Evolutionary conservation across 495 filamentous ascomycete species (phyloP).

Genomic region (Lophiostoma macrostomum): DNA sequence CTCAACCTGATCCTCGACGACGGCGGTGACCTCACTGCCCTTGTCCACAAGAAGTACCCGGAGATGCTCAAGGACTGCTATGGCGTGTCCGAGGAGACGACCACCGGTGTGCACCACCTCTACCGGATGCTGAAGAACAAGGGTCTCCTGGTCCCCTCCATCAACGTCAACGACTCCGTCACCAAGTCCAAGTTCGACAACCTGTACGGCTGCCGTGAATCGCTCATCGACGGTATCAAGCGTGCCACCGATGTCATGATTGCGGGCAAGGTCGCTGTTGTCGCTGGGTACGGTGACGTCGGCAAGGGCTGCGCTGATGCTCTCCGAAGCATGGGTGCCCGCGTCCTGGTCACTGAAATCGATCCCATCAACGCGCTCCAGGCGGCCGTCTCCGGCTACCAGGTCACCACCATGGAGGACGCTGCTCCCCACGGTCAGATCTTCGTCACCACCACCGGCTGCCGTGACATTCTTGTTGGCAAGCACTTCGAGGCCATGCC

Average conservation of each 20-base stretch:
- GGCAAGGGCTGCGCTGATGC: conserved; percentile 98
- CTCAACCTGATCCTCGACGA: conserved; percentile 99
- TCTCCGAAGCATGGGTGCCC: conserved; percentile 93
- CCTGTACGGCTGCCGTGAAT: conserved; percentile 98
- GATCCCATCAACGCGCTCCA: conserved; percentile 99
- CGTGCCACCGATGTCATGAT: conserved; percentile 99
- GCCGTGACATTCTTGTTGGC: conserved; percentile 92
- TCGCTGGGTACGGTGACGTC: conserved; percentile 98
- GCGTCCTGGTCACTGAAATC: conserved; percentile 93
- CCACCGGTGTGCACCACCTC: conserved; percentile 98
- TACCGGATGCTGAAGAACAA: conserved; percentile 96
- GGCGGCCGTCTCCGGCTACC: conserved; percentile 93
- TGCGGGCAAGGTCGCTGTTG: conserved; percentile 95
- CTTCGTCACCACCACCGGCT: conserved; percentile 98
- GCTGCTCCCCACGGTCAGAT: conserved; percentile 85
- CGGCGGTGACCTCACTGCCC: conserved; percentile 93
- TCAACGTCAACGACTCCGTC: conserved; percentile 99
- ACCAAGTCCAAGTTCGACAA: conserved; percentile 99
- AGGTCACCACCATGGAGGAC: conserved; percentile 97
- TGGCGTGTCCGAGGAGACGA: conserved; percentile 98
- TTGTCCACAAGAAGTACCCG: conserved; percentile 97
- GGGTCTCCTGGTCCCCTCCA: conserved; percentile 82
- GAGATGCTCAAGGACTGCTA: conserved; percentile 96
- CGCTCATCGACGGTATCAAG: conserved; percentile 98
- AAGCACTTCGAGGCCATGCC: conserved; percentile 95